Conservation (phyloP, 352 stramenopile genomes). For the Pythium utonaiense region DNA sequence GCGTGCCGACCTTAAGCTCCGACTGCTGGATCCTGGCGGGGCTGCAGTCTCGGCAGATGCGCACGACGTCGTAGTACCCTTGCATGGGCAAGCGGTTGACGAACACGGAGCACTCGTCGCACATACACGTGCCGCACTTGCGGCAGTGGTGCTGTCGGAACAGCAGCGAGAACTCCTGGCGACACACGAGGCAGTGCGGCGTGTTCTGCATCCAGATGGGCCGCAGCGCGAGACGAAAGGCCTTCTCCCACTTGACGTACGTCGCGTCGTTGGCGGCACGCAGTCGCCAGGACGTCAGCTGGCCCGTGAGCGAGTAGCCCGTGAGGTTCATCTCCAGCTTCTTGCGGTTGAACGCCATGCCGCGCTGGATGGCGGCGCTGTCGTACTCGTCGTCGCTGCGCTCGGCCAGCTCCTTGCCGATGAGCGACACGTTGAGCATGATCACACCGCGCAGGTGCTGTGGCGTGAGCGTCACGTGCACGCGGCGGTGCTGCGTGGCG, state of each 20-base stretch:
- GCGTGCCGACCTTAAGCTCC: constrained; percentile 56
- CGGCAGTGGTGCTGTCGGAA: constrained; percentile 78
- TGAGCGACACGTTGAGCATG: constrained; percentile 77
- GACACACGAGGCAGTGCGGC: constrained; percentile 68
- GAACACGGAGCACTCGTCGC: constrained; percentile 78
- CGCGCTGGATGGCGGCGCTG: constrained; percentile 56
- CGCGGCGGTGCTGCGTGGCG: constrained; percentile 24
- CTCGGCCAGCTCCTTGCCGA: constrained; percentile 50
- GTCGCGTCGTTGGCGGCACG: constrained; percentile 64
- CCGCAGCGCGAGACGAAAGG: constrained; percentile 67
- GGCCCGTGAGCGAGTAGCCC: constrained; percentile 68
- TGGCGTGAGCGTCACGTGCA: constrained; percentile 72
- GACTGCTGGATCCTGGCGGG: constrained; percentile 68
- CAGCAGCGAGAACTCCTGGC: constrained; percentile 69
- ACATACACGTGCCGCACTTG: constrained; percentile 84
- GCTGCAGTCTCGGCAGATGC: constrained; percentile 81
- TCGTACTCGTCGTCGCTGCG: constrained; percentile 75
- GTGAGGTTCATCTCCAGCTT: constrained; percentile 83
- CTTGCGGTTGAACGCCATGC: constrained; percentile 76
- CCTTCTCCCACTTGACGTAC: constrained; percentile 79
- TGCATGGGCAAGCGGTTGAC: constrained; percentile 74
- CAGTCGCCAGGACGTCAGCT: constrained; percentile 79
- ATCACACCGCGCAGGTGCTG: constrained; percentile 80
- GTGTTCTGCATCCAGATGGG: constrained; percentile 83
- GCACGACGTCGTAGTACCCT: constrained; percentile 78